Base-by-base conservation (phyloP, 805 yeast genomes). In the Metschnikowia aberdeeniae region DNA sequence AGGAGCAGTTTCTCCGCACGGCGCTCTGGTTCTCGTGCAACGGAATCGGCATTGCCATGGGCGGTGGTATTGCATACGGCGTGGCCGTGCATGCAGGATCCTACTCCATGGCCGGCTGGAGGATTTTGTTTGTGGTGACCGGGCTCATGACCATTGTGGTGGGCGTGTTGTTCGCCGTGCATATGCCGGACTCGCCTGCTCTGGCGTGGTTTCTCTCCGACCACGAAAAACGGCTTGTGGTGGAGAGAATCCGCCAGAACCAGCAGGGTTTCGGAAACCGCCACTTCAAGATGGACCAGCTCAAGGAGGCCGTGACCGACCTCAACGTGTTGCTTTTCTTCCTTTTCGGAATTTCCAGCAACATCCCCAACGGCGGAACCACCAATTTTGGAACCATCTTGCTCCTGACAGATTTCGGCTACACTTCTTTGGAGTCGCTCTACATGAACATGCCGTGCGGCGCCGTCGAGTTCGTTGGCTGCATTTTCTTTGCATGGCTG, bases 221-320 rank as follows among this genome's bases (percentile, higher is more conserved):
- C 22, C 61, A 61, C 45, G 85, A 78, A 56, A 73, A 66, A 40
- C 39, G 57, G 34, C 36, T 52, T 10, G 61, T 75, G 35, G 77
- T 78, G 31, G 77, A 72, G 59, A 72, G 82, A 52, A 78, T 77
- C 50, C 75, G 81, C 52, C 54, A 52, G 17, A 80, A 76, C 62
- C 77, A 73, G 53, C 82, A 75, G 51, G 87, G 86, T 39, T 75
- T 76, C 57, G 83, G 84, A 45, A 77, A 73, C 52, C 73, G 64
- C 52, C 63, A 68, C 36, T 78, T 81, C 72, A 80, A 80, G 55
- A 64, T 64, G 69, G 60, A 70, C 43, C 87, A 83, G 58, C 64
- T 79, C 35, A 61, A 57, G 19, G 84, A 81, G 56, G 76, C 78
- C 9, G 43, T 78, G 28, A 53, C 55, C 9, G 87, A 82, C 53